phyloP scores from a whole-genome alignment of 2,329 filamentous ascomycete genomes.

The Pseudocercospora macadamiae region DNA sequence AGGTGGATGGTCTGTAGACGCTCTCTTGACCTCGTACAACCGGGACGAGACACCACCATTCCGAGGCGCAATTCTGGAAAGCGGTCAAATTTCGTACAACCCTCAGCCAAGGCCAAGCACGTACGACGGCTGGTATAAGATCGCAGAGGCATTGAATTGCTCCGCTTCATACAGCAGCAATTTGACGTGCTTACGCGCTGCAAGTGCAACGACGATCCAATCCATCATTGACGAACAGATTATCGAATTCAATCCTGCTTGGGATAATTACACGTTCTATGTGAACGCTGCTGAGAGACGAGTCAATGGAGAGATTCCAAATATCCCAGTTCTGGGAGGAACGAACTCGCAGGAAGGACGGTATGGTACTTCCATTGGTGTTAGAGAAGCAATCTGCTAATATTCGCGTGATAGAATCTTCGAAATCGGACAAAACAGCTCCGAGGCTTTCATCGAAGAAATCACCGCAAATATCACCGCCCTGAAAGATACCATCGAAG shows the following conservation, averaged over 20 bases:
- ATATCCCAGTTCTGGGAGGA: conserved; percentile 41
- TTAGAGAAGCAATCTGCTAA: not conserved
- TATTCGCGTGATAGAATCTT: conserved; percentile 32
- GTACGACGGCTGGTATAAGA: conserved; percentile 30
- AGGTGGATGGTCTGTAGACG: conserved; percentile 38
- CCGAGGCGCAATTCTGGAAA: conserved; percentile 39
- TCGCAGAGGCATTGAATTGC: conserved; percentile 34
- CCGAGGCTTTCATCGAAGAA: conserved; percentile 25
- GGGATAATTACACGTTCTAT: conserved; percentile 40
- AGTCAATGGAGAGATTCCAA: conserved; percentile 36
- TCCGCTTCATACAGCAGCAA: conserved; percentile 31
- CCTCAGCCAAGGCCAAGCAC: conserved; percentile 19
- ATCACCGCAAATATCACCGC: conserved; percentile 27
- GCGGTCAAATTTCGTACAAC: conserved; percentile 36
- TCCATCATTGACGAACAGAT: conserved; percentile 34
- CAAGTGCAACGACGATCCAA: conserved; percentile 37
- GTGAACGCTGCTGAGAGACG: conserved; percentile 32
- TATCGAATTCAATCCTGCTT: conserved; percentile 36
- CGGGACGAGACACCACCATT: conserved; percentile 36
- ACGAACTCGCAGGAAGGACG: conserved; percentile 42
- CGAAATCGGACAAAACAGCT: conserved; percentile 33
- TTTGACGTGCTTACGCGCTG: conserved; percentile 37
- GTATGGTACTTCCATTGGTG: conserved; percentile 11
- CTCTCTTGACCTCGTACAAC: conserved; percentile 37
- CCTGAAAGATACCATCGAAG: conserved; percentile 29